Evolutionary conservation across 805 yeast species (phyloP), one percentile per base, ranked within the genome.

Genomic region (Lipomyces chichibuensis): DNA sequence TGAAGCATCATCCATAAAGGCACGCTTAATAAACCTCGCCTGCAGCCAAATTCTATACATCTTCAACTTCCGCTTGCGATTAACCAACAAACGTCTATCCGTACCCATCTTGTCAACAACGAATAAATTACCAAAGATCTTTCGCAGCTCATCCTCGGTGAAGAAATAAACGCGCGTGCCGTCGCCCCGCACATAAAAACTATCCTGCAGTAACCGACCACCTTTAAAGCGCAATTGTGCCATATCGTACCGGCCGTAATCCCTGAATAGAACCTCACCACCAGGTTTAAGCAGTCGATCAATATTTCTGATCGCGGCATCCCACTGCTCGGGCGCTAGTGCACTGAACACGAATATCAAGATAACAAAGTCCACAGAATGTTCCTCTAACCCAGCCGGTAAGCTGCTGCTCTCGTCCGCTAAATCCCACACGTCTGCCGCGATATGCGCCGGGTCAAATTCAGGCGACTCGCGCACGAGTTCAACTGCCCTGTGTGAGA

Each of bases 11-110:
- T 37, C 43, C 43, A 14, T 13, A 17, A 5, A 13, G 17, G 17
- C 43, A 37, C 17, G 49, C 33, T 75, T 79, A 63, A 81, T 84
- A 77, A 94, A 94, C 32, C 91, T 92, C 0, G 95, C 98, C 80
- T 95, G 99, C 65, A 95, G 80, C 99, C 99, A 95, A 66, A 92
- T 91, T 74, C 99, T 83, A 77, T 91, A 95, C 99, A 95, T 95
- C 79, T 95, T 95, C 71, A 95, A 80, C 77, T 90, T 90, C 76
- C 94, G 88, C 79, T 94, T 93, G 74, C 99, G 84, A 77, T 95
- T 95, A 29, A 95, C 98, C 71, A 95, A 81, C 73, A 95, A 81
- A 73, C 99, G 82, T 76, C 97, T 85, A 80, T 95, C 99, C 0
- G 96, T 90, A 1, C 91, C 98, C 53, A 95, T 88, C 76, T 84